Base-by-base conservation (phyloP, 495 filamentous ascomycete genomes). In the Amniculicola lignicola region DNA sequence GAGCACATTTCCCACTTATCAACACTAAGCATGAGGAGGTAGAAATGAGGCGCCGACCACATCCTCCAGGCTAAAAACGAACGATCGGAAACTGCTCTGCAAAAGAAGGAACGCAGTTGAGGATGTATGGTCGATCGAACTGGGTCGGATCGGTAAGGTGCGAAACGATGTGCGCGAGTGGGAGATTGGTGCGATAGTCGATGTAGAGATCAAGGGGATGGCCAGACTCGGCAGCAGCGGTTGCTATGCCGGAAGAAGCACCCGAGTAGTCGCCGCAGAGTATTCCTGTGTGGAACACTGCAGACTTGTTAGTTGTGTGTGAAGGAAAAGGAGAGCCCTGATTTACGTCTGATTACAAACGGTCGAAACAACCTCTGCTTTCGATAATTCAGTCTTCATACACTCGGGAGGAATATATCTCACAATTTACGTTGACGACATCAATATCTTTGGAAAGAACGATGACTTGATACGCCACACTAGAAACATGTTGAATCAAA, bases 41-140 rank as follows among this genome's bases (percentile, higher is more conserved):
- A 79, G 66, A 76, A 80, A 53, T 77, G 72, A 18, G 74, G 69
- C 4, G 77, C 71, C 5, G 72, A 75, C 77, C 75, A 80, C 24
- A 78, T 62, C 22, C 74, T 68, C 3, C 78, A 69, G 14, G 77
- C 31, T 0, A 75, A 69, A 62, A 78, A 78, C 72, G 69, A 23
- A 69, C 69, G 16, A 7, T 18, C 4, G 48, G 41, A 23, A 53
- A n/a, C 1, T 24, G 10, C 5, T 39, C 4, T 14, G 39, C n/a
- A 18, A 59, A 59, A 3, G 16, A 15, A 10, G 41, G 48, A n/a
- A 49, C 56, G 10, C 27, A 14, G 4, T 9, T 14, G 1, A 59
- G 29, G 10, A 54, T 22, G 0, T 35, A 38, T 5, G 23, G 9
- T 10, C 40, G 19, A 24, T 36, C 28, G 28, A 33, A 49, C 6